Conservation (phyloP, 2,329 filamentous ascomycete species). For the Aureobasidium musti region DNA sequence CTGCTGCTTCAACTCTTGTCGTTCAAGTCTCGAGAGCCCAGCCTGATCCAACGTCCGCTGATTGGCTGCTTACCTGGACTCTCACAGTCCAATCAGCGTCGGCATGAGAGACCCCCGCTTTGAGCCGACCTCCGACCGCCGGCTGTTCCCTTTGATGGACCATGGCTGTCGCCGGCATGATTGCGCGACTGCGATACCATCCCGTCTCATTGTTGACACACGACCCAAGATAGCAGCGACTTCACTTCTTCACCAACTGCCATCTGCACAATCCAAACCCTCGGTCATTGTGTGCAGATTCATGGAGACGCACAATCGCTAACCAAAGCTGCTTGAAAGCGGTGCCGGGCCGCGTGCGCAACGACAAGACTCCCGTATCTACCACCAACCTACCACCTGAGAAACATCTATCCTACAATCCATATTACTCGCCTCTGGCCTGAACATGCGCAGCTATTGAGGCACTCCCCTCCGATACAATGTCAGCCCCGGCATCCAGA, state of each 20-base stretch:
- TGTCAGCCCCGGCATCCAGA: slow-evolving; percentile 32
- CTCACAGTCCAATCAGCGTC: neutral
- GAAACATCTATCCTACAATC: neutral
- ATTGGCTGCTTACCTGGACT: slow-evolving; percentile 7
- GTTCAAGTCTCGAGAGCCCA: slow-evolving; percentile 4
- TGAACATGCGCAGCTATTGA: slow-evolving; percentile 28
- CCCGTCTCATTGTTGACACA: neutral
- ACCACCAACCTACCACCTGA: neutral
- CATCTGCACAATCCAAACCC: neutral
- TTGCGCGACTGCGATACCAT: neutral
- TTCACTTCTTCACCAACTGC: neutral
- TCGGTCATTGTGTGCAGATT: slow-evolving; percentile 6
- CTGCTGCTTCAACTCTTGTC: slow-evolving; percentile 3
- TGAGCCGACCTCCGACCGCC: neutral
- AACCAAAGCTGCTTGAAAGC: slow-evolving; percentile 16
- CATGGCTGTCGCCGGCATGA: neutral
- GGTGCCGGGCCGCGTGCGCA: slow-evolving; percentile 27
- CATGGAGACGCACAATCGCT: slow-evolving; percentile 28
- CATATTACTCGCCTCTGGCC: slow-evolving; percentile 1
- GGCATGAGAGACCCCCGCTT: neutral
- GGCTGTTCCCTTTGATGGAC: slow-evolving; percentile 14
- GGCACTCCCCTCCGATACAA: slow-evolving; percentile 6
- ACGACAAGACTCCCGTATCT: slow-evolving; percentile 9
- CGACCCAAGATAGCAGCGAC: neutral
- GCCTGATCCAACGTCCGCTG: neutral